Conservation (phyloP, 2,329 filamentous ascomycete genomes). For the Venturia carpophila region DNA sequence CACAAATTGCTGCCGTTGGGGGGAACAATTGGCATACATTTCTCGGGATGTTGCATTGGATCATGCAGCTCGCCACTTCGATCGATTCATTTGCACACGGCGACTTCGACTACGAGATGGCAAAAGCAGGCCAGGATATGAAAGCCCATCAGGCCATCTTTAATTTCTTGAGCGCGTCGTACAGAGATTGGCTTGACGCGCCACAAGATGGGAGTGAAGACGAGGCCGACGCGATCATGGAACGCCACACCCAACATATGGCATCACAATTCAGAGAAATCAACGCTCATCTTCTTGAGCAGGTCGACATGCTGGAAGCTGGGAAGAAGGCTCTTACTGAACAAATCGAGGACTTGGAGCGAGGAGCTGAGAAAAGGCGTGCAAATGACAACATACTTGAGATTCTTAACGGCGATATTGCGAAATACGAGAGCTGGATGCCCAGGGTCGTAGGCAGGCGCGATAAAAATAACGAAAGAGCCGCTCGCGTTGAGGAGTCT, state of each 20-base stretch:
- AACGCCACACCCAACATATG: constrained; percentile 83
- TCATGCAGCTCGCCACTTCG: constrained; percentile 97
- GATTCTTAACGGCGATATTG: constrained; percentile 87
- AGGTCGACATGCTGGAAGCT: constrained; percentile 76
- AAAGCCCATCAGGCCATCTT: constrained; percentile 89
- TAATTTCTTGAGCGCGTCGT: constrained; percentile 80
- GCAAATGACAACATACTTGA: constrained; percentile 84
- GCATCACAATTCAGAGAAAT: constrained; percentile 75
- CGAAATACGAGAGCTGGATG: constrained; percentile 95
- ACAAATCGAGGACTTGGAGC: constrained; percentile 84
- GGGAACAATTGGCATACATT: constrained; percentile 97
- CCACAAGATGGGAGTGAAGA: constrained; percentile 66
- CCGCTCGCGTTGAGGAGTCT: constrained; percentile 76
- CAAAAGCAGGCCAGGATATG: constrained; percentile 81
- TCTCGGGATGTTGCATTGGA: constrained; percentile 90
- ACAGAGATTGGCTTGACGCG: constrained; percentile 88
- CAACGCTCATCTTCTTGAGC: constrained; percentile 76
- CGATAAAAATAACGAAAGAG: constrained; percentile 78
- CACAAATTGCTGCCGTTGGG: constrained; percentile 86
- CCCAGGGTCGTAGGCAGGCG: constrained; percentile 72
- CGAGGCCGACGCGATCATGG: constrained; percentile 72
- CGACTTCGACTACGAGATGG: constrained; percentile 82
- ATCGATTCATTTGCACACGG: constrained; percentile 73
- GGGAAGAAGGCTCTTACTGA: constrained; percentile 74
- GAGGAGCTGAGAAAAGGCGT: constrained; percentile 73